Evolutionary conservation across 2,329 filamentous ascomycete genomes (phyloP).

Genomic region (Dactylellina sp.): DNA sequence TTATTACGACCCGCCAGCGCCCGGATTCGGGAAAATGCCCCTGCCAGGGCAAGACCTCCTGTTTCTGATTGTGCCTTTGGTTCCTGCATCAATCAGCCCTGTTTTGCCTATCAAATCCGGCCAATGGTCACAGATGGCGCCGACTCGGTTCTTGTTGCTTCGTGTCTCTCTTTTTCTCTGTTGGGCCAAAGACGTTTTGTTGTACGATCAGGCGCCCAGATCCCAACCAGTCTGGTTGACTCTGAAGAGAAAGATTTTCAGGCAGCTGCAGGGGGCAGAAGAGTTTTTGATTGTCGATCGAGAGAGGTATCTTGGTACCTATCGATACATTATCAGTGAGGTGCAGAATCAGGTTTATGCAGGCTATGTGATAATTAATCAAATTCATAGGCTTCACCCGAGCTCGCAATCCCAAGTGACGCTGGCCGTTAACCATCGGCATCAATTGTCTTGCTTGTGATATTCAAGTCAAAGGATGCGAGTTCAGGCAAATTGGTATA

Average conservation of each 20-base stretch:
- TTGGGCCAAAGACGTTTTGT: conserved; percentile 27
- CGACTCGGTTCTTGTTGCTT: conserved; percentile 35
- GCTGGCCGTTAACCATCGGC: conserved; percentile 9
- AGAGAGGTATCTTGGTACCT: conserved; percentile 2
- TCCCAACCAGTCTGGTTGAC: neutral
- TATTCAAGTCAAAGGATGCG: conserved; percentile 23
- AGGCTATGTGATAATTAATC: neutral
- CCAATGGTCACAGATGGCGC: conserved; percentile 42
- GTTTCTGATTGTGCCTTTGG: conserved; percentile 28
- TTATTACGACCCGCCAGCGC: conserved; percentile 21
- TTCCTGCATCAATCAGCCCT: conserved; percentile 50
- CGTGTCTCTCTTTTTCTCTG: conserved; percentile 15
- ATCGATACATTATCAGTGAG: conserved; percentile 5
- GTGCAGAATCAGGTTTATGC: conserved; percentile 12
- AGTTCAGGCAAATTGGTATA: conserved; percentile 15
- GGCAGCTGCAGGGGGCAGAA: conserved; percentile 1
- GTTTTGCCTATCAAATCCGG: conserved; percentile 43
- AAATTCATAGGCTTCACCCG: conserved; percentile 1
- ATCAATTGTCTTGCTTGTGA: conserved; percentile 16
- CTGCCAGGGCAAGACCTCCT: conserved; percentile 35
- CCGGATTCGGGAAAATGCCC: conserved; percentile 44
- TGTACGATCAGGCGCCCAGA: conserved; percentile 19
- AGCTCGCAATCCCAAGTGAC: neutral
- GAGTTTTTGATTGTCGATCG: conserved; percentile 25
- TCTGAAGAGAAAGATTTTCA: conserved; percentile 22